Evolutionary conservation across 2,329 filamentous ascomycete genomes (phyloP), one percentile per base, ranked within the genome.

Genomic region (Ophiostoma sp.): DNA sequence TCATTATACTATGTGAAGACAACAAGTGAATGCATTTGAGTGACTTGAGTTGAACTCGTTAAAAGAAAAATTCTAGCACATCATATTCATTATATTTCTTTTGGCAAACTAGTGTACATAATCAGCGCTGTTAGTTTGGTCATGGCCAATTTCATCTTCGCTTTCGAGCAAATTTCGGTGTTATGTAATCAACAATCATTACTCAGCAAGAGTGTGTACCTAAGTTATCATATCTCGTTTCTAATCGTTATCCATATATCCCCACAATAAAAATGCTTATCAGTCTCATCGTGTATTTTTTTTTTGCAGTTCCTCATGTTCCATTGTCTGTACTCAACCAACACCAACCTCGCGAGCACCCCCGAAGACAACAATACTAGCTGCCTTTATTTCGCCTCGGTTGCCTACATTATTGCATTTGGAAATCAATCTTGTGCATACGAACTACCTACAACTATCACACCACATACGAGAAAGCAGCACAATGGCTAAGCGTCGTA

Each of bases 401-500:
- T 27, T 27, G 27, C 2, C 27, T 27, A 27, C 27, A 27, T 27
- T 27, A 27, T 60, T 11, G 27, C 36, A 41, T 40, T 40, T 27
- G 27, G 27, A 27, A 7, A 12, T 14, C 27, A 38, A 18, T 9
- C 41, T 49, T 36, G 49, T 41, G 3, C 27, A 18, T 38, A 60
- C n/a, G 36, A 60, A 6, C n/a, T 18, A 6, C n/a, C 52, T 27
- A 27, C 27, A 27, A 27, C 36, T 60, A 38, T 18, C 4, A 7
- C 52, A 6, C 8, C 52, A 16, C 52, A 60, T 8, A 6, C n/a
- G 18, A 18, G 9, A 49, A 49, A 36, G 16, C 18, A 38, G 4
- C 60, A 64, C 49, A 9, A 96, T 96, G 93, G 92, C 91, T 47
- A 89, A 89, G 78, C 85, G 85, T 80, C 84, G 92, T 75, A 88